Conservation (phyloP, 2,329 filamentous ascomycete genomes). For the Trichophyton schoenleinii region DNA sequence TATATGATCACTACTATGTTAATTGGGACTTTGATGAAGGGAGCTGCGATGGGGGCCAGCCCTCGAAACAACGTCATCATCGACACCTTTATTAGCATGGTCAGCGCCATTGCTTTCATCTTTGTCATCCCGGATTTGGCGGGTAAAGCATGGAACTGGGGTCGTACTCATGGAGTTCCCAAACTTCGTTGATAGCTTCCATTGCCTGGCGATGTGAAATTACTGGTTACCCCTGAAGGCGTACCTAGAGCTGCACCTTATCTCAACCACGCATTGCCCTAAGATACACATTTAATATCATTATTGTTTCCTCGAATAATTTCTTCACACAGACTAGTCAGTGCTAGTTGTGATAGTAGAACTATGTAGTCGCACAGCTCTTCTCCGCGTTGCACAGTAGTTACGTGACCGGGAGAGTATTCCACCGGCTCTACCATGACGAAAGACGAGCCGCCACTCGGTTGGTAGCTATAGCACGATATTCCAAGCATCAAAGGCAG, state of each 20-base stretch:
- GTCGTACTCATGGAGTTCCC: constrained; percentile 41
- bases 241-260: too few species aligned
- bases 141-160: constrained; percentile 45
- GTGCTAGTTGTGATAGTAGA: neutral
- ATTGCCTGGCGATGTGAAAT: neutral
- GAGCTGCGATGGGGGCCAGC: constrained; percentile 40
- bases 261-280: neutral
- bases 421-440: constrained; percentile 8
- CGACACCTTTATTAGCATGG: constrained; percentile 44
- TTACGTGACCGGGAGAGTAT: neutral
- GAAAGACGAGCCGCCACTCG: constrained; percentile 10
- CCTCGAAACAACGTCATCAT: constrained; percentile 41
- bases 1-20: constrained; percentile 67
- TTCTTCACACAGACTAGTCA: neutral
- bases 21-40: constrained; percentile 60
- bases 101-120: constrained; percentile 42
- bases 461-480: neutral
- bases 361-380: constrained; percentile 10
- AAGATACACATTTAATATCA: neutral
- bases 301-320: neutral
- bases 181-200: neutral
- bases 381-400: neutral
- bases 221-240: neutral
- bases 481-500: neutral
- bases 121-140: constrained; percentile 47